Conservation (phyloP, 495 filamentous ascomycete species). For the Emericellopsis terricola region DNA sequence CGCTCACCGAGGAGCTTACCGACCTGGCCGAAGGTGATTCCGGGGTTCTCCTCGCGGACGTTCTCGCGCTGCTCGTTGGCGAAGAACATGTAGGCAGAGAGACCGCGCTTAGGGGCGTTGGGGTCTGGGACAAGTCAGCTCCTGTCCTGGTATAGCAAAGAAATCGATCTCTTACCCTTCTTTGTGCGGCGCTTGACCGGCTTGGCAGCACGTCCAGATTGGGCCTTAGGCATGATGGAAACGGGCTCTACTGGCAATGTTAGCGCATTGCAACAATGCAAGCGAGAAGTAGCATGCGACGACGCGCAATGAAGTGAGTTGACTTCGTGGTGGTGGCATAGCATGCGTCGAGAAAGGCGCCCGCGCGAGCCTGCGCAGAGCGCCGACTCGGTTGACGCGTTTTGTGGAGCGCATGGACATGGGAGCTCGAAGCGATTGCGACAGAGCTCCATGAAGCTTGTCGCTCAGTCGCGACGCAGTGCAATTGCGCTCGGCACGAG, state of each 20-base stretch:
- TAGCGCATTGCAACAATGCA: background rate
- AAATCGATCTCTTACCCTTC: slow-evolving; percentile 41
- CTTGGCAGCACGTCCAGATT: slow-evolving; percentile 22
- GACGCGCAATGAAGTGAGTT: background rate
- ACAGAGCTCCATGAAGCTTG: background rate
- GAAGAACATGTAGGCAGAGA: slow-evolving; percentile 99
- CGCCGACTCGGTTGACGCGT: background rate
- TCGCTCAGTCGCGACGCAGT: slow-evolving; percentile 11
- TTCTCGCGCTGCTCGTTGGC: slow-evolving; percentile 98
- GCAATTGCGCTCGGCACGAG: slow-evolving; percentile 17
- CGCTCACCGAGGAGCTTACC: slow-evolving; percentile 93
- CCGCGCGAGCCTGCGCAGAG: no score
- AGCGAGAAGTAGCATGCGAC: background rate
- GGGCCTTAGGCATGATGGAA: slow-evolving; percentile 27
- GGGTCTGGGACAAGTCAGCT: slow-evolving; percentile 44
- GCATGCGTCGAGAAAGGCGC: no score
- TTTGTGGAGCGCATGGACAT: background rate
- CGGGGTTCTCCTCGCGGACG: slow-evolving; percentile 95
- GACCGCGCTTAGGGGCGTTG: slow-evolving; percentile 96
- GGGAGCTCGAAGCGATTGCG: no score
- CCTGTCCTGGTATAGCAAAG: slow-evolving; percentile 49
- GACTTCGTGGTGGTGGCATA: slow-evolving; percentile 1
- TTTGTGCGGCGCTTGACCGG: slow-evolving; percentile 26
- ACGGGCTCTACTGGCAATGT: no score
- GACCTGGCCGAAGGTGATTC: slow-evolving; percentile 93